Base-by-base conservation (phyloP, 257 asterid genomes). In the Forsythia viridissima region DNA sequence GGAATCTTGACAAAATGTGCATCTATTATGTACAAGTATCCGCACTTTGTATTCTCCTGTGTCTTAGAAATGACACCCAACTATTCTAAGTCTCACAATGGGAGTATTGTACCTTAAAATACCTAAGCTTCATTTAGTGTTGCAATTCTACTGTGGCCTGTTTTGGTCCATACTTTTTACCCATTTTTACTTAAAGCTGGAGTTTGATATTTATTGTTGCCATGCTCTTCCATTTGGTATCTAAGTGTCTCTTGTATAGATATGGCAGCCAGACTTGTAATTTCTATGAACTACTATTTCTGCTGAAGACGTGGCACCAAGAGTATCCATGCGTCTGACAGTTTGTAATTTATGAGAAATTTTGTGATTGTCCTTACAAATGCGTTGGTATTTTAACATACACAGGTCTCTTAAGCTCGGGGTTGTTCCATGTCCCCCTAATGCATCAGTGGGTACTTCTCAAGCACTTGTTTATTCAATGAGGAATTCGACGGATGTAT, bases 381-480 rank as follows among this genome's bases (percentile, higher is more conserved):
- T 21, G 38, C 20, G 55, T 34, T 42, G n/a, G 61, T 71, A 43
- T 63, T 43, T 70, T 78, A 21, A 43, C 40, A 18, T 63, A 63
- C 76, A 36, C 80, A 94, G 97, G 88, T 94, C 96, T 80, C 91
- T 94, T 65, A 94, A 88, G 74, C 97, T 94, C 76, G 98, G 98
- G 63, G 76, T 88, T 76, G 84, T 89, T 38, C 90, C 95, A 79
- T 81, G 87, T 13, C 86, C 91, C 3, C 80, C 82, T 75, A 77
- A 76, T 79, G 81, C 88, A 37, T 77, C 89, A 61, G 76, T 80
- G 24, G 90, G 88, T 38, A 83, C 88, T 30, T 81, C 92, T 42
- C 85, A 85, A 59, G 37, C 81, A 0, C 76, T 88, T 34, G 93
- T 83, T 74, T 84, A 84, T 86, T 84, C 88, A 11, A 87, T 83